Evolutionary conservation across 148 eudicot species (phyloP).

Genomic region (Fallopia convolvulus): DNA sequence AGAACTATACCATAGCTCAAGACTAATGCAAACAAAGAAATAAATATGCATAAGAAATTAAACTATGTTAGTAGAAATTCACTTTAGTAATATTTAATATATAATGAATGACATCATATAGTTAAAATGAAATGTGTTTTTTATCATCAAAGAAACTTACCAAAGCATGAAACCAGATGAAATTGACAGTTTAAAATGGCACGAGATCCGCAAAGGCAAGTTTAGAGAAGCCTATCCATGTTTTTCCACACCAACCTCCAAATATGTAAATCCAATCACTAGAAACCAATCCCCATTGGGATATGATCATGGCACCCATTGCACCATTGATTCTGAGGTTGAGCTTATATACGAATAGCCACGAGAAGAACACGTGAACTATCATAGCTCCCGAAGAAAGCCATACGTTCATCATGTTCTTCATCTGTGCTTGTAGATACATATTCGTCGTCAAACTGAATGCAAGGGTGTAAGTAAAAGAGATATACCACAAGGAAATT

Average conservation of each 20-base stretch:
- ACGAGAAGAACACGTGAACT: conserved; percentile 42
- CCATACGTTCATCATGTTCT: conserved; percentile 52
- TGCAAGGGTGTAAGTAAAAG: background rate
- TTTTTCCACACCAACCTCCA: conserved; percentile 4
- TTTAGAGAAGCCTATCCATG: background rate
- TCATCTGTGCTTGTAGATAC: conserved; percentile 61
- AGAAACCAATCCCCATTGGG: background rate
- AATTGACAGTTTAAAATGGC: background rate
- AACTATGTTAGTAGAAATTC: background rate
- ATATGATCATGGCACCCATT: conserved; percentile 1
- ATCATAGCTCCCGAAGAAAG: conserved; percentile 25
- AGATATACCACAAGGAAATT: conserved; percentile 13
- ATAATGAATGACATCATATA: background rate
- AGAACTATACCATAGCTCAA: conserved; percentile 3
- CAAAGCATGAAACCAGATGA: conserved; percentile 4
- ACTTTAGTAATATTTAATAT: background rate
- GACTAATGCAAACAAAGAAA: background rate
- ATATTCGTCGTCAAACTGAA: conserved; percentile 33
- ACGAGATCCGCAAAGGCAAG: conserved; percentile 1
- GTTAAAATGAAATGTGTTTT: too few relatives aligned
- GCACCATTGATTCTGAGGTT: background rate
- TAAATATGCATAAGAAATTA: background rate
- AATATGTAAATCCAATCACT: conserved; percentile 3
- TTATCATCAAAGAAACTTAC: conserved; percentile 14
- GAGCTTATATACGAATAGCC: conserved; percentile 19